phyloP scores from a whole-genome alignment of 306 rosid species.

The Carpinus fangiana region DNA sequence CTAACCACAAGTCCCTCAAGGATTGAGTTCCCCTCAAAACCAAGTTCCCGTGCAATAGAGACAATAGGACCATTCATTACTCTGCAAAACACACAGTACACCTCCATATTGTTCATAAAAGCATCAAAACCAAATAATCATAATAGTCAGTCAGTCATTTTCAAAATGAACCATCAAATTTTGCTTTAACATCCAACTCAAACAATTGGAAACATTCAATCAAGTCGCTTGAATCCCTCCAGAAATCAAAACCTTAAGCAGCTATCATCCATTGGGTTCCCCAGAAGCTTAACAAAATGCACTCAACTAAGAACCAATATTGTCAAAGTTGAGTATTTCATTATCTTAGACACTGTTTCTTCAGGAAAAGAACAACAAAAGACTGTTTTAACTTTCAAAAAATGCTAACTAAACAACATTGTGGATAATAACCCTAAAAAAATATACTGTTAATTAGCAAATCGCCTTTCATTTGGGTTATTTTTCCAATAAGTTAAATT shows the following conservation, averaged over 20 bases:
- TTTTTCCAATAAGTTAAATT: no score
- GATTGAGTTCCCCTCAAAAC: constrained; percentile 76
- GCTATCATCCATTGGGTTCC: constrained; percentile 8
- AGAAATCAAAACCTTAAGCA: constrained; percentile 6
- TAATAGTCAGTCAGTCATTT: background rate
- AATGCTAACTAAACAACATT: no score
- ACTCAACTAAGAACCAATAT: background rate
- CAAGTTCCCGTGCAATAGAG: constrained; percentile 80
- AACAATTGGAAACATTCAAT: background rate
- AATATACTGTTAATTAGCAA: no score
- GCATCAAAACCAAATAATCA: constrained; percentile 4
- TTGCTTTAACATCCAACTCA: constrained; percentile 2
- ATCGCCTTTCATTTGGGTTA: no score
- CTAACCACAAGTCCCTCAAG: constrained; percentile 89
- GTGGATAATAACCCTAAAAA: background rate
- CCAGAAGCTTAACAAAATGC: background rate
- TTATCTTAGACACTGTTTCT: background rate
- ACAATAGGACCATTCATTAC: constrained; percentile 92
- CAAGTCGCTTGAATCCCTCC: background rate
- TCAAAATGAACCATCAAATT: constrained; percentile 1
- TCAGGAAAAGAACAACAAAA: no score
- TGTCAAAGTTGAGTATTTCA: background rate
- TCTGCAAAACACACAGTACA: constrained; percentile 43
- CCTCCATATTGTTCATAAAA: constrained; percentile 13
- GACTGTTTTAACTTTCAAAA: no score